A percentile compares a stretch with the other conserved stretches of the same genome.
Evolutionary conservation across 1,139 yeast species (phyloP).

Genomic region (Maudiozyma humilis): DNA sequence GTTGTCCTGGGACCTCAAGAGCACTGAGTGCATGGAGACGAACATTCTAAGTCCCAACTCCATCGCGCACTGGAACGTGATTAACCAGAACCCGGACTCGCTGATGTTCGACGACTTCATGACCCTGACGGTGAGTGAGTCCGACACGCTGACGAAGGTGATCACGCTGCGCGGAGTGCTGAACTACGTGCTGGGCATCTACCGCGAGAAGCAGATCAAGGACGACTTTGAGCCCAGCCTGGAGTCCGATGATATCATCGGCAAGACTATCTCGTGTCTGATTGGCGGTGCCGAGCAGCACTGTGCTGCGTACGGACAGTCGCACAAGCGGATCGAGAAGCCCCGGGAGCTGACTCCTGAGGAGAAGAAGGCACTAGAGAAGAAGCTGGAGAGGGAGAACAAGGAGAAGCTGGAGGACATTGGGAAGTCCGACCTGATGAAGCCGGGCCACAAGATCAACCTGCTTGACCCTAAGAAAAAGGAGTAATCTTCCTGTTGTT

Average conservation of each 20-base stretch:
- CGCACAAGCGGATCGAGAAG: background rate
- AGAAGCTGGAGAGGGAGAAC: too few species aligned
- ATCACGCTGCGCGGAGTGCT: constrained; percentile 38
- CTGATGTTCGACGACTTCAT: constrained; percentile 34
- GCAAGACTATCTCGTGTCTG: constrained; percentile 11
- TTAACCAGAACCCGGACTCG: constrained; percentile 13
- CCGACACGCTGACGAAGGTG: constrained; percentile 39
- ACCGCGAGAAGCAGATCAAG: constrained; percentile 15
- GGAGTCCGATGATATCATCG: constrained; percentile 10
- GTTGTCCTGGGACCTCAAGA: constrained; percentile 32
- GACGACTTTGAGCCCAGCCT: constrained; percentile 8
- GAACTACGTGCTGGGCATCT: constrained; percentile 34
- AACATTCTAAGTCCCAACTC: constrained; percentile 38
- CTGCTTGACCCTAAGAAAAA: too few species aligned
- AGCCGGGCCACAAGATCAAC: too few species aligned
- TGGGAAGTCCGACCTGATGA: too few species aligned
- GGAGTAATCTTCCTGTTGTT: too few species aligned
- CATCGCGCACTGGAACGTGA: constrained; percentile 41
- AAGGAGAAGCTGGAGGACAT: too few species aligned
- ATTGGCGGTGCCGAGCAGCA: constrained; percentile 4
- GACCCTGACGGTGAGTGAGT: constrained; percentile 41
- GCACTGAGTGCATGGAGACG: constrained; percentile 16
- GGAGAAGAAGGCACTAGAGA: too few species aligned
- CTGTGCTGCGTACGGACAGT: constrained; percentile 13
- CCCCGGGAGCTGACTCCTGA: background rate